Evolutionary conservation across 257 asterid species (phyloP), one percentile per base, ranked within the genome.

Genomic region (Penstemon eatonii): DNA sequence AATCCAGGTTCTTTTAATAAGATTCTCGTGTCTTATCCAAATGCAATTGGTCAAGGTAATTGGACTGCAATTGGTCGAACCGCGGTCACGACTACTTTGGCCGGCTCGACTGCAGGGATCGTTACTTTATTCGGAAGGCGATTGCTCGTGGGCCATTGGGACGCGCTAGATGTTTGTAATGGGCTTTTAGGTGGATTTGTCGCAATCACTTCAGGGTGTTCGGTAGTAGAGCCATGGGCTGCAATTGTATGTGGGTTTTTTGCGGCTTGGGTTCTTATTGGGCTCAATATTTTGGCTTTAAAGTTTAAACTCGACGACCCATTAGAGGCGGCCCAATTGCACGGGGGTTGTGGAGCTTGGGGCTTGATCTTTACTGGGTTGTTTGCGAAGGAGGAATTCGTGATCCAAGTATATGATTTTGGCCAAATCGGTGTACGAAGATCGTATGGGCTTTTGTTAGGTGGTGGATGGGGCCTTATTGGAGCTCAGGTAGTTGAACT

Each of bases 181-280:
- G 93, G 93, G 0, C 75, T 86, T n/a, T 71, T 86, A 1, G 93
- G 85, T 5, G 93, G 93, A 11, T 86, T 86, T 59, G 88, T 82
- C 2, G 90, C 93, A 0, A 86, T 84, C 38, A 82, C 93, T 0
- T 84, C 93, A 0, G 90, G 93, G 5, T 86, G 90, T 46, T 68
- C 93, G 0, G 90, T 86, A 0, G 88, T 84, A 1, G 93, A 86
- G 52, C 90, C 93, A 3, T 86, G 90, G 93, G 93, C 93, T 0
- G 90, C 89, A 0, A 82, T 82, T 8, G 42, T 82, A 0, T 86
- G 88, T 5, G 90, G 93, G 5, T 77, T 86, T 13, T 55, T 78
- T 12, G 83, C 88, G 2, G 93, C 90, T 4, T 82, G 84, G 79
- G 85, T 86, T 39, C 80, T 84, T 3, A 80, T 86, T 45, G 88